Base-by-base conservation (phyloP, 2,329 filamentous ascomycete genomes). In the Trichoderma semiorbis region DNA sequence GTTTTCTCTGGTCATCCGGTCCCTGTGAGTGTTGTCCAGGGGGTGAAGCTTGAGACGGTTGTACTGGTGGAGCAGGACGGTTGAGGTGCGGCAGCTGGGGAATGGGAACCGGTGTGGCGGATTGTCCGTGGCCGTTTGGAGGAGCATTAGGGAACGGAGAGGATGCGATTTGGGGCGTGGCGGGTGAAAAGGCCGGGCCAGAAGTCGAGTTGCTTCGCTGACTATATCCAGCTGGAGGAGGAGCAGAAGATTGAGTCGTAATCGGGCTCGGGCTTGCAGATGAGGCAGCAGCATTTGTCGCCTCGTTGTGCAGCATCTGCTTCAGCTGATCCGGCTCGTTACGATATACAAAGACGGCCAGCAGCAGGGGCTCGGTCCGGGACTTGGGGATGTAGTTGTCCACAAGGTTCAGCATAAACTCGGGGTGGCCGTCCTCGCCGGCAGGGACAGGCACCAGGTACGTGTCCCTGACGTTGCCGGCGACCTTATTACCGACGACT, bases 341-440 rank as follows among this genome's bases (percentile, higher is more conserved):
- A 43, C 92, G 89, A 74, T 97, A 93, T 4, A 98, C 93, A 74
- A 98, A 92, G 1, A 95, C 92, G 26, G 95, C 89, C 10, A 98
- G 85, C 43, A 99, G 84, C 83, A 96, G 89, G 1, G 93, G 90
- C 75, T 97, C 92, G 0, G 90, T 85, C 18, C 92, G 87, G 2
- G 88, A 88, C 72, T 89, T 87, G 58, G 95, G 93, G 36, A 98
- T 88, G 34, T 89, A 89, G 79, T 95, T 95, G 76, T 95, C 92
- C 74, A 93, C 91, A n/a, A 98, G 87, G 77, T 97, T 92, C 73
- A 94, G 89, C 80, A 98, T 90, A 77, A 98, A 97, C 73, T 95
- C 93, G 0, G 96, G 95, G 57, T 95, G 88, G 64, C 88, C 88
- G 39, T 85, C 86, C 30, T 89, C 86, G 30, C 93, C 94, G 6